Evolutionary conservation across 192 early-diverging fungal genomes (phyloP).

Genomic region (Backusella australiensis): DNA sequence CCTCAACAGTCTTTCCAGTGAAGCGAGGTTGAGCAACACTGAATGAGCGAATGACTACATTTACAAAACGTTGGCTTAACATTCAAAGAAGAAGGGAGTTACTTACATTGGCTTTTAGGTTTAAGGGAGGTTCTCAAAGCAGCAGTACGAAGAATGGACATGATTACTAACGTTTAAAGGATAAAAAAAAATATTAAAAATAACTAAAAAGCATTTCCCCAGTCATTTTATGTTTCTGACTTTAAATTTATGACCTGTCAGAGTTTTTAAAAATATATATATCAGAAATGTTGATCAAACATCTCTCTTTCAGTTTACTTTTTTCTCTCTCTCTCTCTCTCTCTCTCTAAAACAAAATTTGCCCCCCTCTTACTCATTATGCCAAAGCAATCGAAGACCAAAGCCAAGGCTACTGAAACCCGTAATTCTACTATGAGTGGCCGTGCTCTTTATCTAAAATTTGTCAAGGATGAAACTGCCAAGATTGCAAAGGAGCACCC

Average conservation of each 20-base stretch:
- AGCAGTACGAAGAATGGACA: slow-evolving; percentile 26
- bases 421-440: neutral
- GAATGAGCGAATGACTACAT: slow-evolving; percentile 15
- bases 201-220: too few relatives aligned
- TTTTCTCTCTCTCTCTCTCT: too few relatives aligned
- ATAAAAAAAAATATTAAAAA: neutral
- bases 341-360: too few relatives aligned
- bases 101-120: slow-evolving; percentile 1
- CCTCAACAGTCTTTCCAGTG: slow-evolving; percentile 55
- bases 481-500: neutral
- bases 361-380: neutral
- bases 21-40: slow-evolving; percentile 17
- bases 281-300: too few relatives aligned
- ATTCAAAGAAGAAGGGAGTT: neutral
- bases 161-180: neutral
- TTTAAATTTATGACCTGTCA: neutral
- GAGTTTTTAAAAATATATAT: too few relatives aligned
- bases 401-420: neutral
- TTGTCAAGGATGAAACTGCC: neutral
- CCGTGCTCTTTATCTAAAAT: neutral
- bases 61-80: neutral
- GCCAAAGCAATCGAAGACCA: neutral
- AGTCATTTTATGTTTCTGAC: neutral
- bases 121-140: neutral
- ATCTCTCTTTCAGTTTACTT: too few relatives aligned